phyloP scores from a whole-genome alignment of 2,329 filamentous ascomycete species.

The Fusarium fujikuroi region DNA sequence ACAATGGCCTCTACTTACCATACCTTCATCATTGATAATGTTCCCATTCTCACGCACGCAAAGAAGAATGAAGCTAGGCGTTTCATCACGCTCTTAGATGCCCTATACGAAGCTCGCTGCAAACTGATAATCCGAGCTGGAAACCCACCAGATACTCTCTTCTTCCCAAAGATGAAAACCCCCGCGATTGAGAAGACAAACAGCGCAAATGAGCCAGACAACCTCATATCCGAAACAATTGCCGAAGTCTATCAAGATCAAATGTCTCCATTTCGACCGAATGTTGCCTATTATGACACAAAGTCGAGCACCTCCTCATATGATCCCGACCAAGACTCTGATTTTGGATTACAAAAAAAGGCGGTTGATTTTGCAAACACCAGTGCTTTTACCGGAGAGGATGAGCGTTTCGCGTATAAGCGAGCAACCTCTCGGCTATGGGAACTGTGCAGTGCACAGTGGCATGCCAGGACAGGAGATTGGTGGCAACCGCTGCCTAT shows the following conservation, averaged over 20 bases:
- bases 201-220: constrained; percentile 41
- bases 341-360: constrained; percentile 58
- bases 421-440: constrained; percentile 80
- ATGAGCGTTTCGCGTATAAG: constrained; percentile 85
- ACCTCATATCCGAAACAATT: constrained; percentile 58
- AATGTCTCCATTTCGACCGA: constrained; percentile 80
- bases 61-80: constrained; percentile 85
- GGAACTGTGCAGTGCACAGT: constrained; percentile 80
- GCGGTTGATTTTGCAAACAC: constrained; percentile 74
- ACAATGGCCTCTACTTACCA: constrained; percentile 83
- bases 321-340: constrained; percentile 67
- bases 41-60: constrained; percentile 73
- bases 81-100: constrained; percentile 83
- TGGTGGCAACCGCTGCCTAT: constrained; percentile 79
- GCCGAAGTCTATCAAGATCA: constrained; percentile 82
- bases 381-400: constrained; percentile 78
- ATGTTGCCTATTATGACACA: constrained; percentile 73
- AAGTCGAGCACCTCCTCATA: constrained; percentile 59
- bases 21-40: constrained; percentile 77
- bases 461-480: constrained; percentile 71
- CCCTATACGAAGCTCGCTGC: constrained; percentile 83
- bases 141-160: constrained; percentile 76
- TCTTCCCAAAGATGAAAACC: constrained; percentile 73
- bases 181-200: not conserved
- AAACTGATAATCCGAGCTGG: constrained; percentile 76